phyloP scores from a whole-genome alignment of 768 basidiomycete genomes.

The Psilocybe azurescens region DNA sequence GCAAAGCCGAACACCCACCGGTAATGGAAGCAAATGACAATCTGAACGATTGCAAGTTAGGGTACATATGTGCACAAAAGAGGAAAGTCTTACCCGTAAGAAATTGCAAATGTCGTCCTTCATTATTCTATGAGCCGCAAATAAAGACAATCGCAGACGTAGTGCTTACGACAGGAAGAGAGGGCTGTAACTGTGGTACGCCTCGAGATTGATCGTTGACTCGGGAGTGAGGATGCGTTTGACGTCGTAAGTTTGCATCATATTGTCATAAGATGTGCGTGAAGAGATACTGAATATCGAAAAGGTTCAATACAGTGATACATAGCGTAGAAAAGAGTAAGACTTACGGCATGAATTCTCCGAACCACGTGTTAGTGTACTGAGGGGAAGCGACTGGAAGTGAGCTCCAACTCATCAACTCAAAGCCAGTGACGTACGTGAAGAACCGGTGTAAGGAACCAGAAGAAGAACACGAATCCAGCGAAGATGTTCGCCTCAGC shows the following conservation, averaged over 20 bases:
- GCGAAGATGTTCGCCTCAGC: constrained; percentile 68
- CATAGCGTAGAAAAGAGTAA: background rate
- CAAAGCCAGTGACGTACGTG: constrained; percentile 40
- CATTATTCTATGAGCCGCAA: background rate
- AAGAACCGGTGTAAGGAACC: constrained; percentile 63
- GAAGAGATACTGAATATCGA: constrained; percentile 52
- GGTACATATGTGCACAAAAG: background rate
- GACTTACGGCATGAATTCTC: constrained; percentile 57
- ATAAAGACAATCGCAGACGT: too few relatives aligned
- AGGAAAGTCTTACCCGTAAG: constrained; percentile 53
- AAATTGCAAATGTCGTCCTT: constrained; percentile 70
- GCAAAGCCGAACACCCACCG: constrained; percentile 11
- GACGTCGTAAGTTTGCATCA: constrained; percentile 60
- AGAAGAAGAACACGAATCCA: constrained; percentile 71
- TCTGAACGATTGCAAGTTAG: constrained; percentile 4
- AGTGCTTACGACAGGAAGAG: constrained; percentile 55
- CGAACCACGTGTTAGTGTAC: constrained; percentile 68
- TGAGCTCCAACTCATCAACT: background rate
- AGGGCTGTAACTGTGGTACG: constrained; percentile 60
- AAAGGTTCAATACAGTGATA: background rate
- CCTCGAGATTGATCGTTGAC: constrained; percentile 54
- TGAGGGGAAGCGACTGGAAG: constrained; percentile 17
- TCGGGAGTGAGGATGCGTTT: constrained; percentile 55
- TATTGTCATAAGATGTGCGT: constrained; percentile 66
- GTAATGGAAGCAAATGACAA: constrained; percentile 81